A percentile compares a stretch with the other conserved stretches of the same genome.
These are phyloP conservation scores for Cercospora sp. DNA, from an alignment of 2,329 filamentous ascomycete genomes.

Conservation along the genomic window DNA sequence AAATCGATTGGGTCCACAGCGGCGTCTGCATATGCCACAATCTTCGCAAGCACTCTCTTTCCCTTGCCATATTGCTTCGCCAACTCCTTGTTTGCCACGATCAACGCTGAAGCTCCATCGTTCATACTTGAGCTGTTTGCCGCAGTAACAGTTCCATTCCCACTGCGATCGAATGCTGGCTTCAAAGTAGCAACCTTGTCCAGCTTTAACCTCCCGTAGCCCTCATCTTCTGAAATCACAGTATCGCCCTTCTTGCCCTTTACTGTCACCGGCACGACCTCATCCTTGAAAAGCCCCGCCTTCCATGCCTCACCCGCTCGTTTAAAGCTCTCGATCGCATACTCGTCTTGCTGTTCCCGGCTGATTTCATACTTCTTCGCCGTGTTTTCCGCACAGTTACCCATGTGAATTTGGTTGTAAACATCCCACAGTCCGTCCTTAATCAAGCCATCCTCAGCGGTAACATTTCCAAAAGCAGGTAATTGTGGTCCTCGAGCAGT, in stretches of 20 bases:
- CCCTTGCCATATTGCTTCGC: conserved; percentile 75
- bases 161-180: conserved; percentile 85
- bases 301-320: conserved; percentile 90
- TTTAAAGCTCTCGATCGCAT: conserved; percentile 85
- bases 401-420: conserved; percentile 97
- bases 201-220: conserved; percentile 80
- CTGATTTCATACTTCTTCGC: conserved; percentile 82
- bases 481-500: conserved; percentile 77
- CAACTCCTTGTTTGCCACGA: conserved; percentile 77
- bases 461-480: conserved; percentile 82
- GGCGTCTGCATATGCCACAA: conserved; percentile 84
- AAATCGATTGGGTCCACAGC: conserved; percentile 92
- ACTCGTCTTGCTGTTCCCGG: conserved; percentile 85
- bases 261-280: conserved; percentile 85
- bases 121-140: conserved; percentile 94
- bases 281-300: conserved; percentile 77
- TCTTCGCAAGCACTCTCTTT: conserved; percentile 82
- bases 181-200: conserved; percentile 86
- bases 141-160: conserved; percentile 86
- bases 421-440: conserved; percentile 96
- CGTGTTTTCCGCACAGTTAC: conserved; percentile 91
- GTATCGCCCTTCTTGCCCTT: conserved; percentile 80
- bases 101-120: conserved; percentile 87
- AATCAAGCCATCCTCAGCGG: conserved; percentile 86
- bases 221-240: conserved; percentile 80